Base-by-base conservation (phyloP, 2,329 filamentous ascomycete genomes). In the Phaeosphaeriaceae sp. region DNA sequence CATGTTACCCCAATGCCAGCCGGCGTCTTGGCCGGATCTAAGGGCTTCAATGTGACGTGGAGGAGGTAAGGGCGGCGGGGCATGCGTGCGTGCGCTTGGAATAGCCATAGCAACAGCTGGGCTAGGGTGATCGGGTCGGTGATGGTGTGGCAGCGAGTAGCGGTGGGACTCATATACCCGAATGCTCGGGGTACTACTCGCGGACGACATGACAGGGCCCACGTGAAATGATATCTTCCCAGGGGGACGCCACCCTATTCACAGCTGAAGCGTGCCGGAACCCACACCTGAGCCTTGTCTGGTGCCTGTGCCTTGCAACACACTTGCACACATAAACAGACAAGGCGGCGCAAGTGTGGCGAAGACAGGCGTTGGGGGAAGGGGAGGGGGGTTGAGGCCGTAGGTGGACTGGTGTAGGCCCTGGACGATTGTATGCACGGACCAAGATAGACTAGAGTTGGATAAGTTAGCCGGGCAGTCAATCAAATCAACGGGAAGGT, bases 41-140 rank as follows among this genome's bases (percentile, higher is more conserved):
- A 84, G 81, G 52, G 84, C 81, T 58, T 78, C 76, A 50, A 87
- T 80, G 66, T 80, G 75, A 70, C 78, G 79, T 43, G 85, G 83
- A 49, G 86, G 86, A 61, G 86, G 86, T 62, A 88, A 77, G 41
- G 85, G 84, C 56, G 86, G 86, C 50, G 86, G 86, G 42, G 78
- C 76, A 23, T 79, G 75, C 61, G 79, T 77, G 64, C 80, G 78
- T 51, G 80, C 77, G 65, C 81, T 79, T 41, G 83, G 84, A 67
- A 89, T 87, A 52, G 84, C 77, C 83, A 88, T 84, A 54, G 79
- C 79, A 54, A 77, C 76, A 69, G 52, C 73, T 34, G 78, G 65
- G 50, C 63, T 67, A 37, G 68, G 63, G 60, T 70, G 71, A 52
- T 72, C 73, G 49, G 69, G 64, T 46, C 68, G 68, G 54, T 58